Evolutionary conservation across 2,329 filamentous ascomycete genomes (phyloP), one percentile per base, ranked within the genome.

Genomic region (Mycosphaerella sp.): DNA sequence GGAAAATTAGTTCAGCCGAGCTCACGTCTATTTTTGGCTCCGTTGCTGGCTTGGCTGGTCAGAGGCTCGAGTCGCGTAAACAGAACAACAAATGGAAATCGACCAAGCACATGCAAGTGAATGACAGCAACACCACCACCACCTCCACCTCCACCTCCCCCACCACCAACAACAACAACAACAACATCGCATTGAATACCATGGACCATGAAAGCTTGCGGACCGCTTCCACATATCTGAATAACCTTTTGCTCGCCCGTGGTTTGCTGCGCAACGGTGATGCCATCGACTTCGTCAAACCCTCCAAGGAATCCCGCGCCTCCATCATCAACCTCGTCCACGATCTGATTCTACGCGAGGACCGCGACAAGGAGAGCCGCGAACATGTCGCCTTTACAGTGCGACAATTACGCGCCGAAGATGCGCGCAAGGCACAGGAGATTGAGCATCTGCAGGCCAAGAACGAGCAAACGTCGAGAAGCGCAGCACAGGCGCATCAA

Each of bases 321-420:
- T 82, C 84, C 61, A 85, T 97, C 64, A 95, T 98, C 74, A 87
- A 92, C 67, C 80, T 98, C 23, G 83, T 98, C 46, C 95, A 98
- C 71, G 93, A 98, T 68, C 73, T 98, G 63, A 89, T 98, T 55
- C 71, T 96, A 56, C 82, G 91, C 62, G 83, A 91, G 76, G 93
- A 98, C 87, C 87, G 89, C 69, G 92, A 96, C 72, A 87, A 90
- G 59, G 87, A 93, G 60, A 86, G 95, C 69, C 85, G 89, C 64
- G 92, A 96, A 71, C 85, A 83, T 32, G 78, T 95, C 17, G 89
- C 89, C 3, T 80, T 82, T 11, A 89, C 88, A 3, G 81, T 97
- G 52, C 87, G 87, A 54, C 81, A 78, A 23, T 73, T 95, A 10
- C 87, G 89, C 56, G 80, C 83, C 60, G 89, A 93, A 60, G 82